phyloP scores from a whole-genome alignment of 306 rosid species.

The Cicer pinnatifidum region DNA sequence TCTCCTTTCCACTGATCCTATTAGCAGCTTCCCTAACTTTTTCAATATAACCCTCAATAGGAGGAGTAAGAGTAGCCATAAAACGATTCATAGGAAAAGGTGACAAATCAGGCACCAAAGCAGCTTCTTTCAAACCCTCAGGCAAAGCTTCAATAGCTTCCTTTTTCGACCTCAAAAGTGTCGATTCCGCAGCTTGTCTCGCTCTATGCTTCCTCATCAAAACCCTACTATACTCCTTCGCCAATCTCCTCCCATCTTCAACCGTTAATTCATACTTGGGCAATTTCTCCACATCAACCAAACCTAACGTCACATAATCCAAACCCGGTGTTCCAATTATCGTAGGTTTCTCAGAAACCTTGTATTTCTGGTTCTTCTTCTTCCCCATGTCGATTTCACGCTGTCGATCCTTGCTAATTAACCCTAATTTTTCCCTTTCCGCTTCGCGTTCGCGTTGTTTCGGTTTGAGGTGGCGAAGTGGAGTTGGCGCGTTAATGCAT shows the following conservation, averaged over 20 bases:
- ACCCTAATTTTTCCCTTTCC: constrained; percentile 74
- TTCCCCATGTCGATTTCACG: constrained; percentile 72
- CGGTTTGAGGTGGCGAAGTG: constrained; percentile 56
- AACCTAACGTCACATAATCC: constrained; percentile 69
- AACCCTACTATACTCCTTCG: constrained; percentile 91
- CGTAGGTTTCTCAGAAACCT: constrained; percentile 62
- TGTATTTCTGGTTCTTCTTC: constrained; percentile 46
- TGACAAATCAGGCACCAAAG: constrained; percentile 79
- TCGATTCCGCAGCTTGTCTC: constrained; percentile 78
- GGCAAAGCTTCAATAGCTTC: constrained; percentile 93
- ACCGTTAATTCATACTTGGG: constrained; percentile 71
- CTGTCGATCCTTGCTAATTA: constrained; percentile 80
- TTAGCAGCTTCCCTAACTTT: constrained; percentile 81
- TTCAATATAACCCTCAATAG: constrained; percentile 73
- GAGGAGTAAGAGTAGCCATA: constrained; percentile 92
- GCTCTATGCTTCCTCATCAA: constrained; percentile 82
- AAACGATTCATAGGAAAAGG: constrained; percentile 72
- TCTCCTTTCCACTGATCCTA: constrained; percentile 69
- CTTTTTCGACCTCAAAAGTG: constrained; percentile 65
- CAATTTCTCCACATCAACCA: constrained; percentile 79
- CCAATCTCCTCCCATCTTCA: constrained; percentile 82
- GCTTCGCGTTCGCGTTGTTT: constrained; percentile 66
- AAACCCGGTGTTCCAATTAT: constrained; percentile 76
- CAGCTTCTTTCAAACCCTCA: constrained; percentile 67
- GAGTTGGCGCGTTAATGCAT: constrained; percentile 78